phyloP scores from a whole-genome alignment of 257 asterid species.

The Lavandula angustifolia region DNA sequence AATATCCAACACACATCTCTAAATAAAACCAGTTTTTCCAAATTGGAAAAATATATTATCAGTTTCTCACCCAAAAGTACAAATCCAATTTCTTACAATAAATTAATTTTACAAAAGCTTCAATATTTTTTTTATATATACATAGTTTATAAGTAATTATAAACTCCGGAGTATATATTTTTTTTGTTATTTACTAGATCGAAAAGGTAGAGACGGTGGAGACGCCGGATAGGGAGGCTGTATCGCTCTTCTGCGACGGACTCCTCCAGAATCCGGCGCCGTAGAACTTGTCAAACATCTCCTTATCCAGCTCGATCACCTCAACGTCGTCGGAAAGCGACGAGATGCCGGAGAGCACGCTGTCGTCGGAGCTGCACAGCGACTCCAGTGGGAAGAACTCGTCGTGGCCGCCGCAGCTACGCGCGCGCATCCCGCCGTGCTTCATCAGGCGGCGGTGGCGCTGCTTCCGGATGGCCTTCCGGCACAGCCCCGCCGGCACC shows the following conservation, averaged over 20 bases:
- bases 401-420: conserved; percentile 37
- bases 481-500: conserved; percentile 72
- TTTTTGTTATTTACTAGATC: neutral
- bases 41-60: too few relatives aligned
- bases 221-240: conserved; percentile 24
- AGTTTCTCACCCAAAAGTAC: too few relatives aligned
- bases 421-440: conserved; percentile 43
- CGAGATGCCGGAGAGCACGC: conserved; percentile 25
- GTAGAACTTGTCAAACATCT: conserved; percentile 71
- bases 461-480: conserved; percentile 53
- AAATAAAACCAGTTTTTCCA: too few relatives aligned
- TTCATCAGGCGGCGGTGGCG: conserved; percentile 43
- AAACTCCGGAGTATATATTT: too few relatives aligned
- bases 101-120: too few relatives aligned
- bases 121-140: too few relatives aligned
- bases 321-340: conserved; percentile 33
- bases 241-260: conserved; percentile 53
- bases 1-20: too few relatives aligned
- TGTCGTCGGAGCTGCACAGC: conserved; percentile 3
- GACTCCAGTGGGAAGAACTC: conserved; percentile 32
- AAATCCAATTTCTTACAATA: too few relatives aligned
- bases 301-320: conserved; percentile 56
- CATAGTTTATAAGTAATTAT: too few relatives aligned
- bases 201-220: neutral
- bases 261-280: conserved; percentile 89